phyloP scores from a whole-genome alignment of 352 stramenopile genomes.

The Peronospora tabacina region DNA sequence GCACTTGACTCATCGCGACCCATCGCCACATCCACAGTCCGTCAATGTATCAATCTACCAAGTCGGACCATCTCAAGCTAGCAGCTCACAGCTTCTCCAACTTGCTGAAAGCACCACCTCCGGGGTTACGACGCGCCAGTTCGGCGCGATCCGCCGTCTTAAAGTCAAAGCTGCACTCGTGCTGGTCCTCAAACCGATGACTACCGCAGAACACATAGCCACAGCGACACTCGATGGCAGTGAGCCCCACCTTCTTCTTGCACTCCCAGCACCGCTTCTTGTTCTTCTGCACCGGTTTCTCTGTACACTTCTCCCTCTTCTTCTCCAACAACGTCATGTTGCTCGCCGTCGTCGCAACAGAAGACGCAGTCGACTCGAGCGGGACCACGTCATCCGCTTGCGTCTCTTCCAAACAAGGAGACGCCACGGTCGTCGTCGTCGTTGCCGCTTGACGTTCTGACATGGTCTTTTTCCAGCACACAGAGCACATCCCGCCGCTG shows the following conservation, averaged over 20 bases:
- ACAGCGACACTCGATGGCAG: slow-evolving; percentile 85
- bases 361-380: slow-evolving; percentile 34
- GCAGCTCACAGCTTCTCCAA: slow-evolving; percentile 1
- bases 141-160: slow-evolving; percentile 68
- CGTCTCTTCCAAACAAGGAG: slow-evolving; percentile 14
- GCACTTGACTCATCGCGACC: slow-evolving; percentile 18
- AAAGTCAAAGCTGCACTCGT: slow-evolving; percentile 83
- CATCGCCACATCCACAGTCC: background rate
- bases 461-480: slow-evolving; percentile 84
- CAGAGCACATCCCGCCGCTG: slow-evolving; percentile 73
- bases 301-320: slow-evolving; percentile 7
- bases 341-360: slow-evolving; percentile 10
- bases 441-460: slow-evolving; percentile 62
- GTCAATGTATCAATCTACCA: background rate
- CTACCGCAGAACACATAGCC: slow-evolving; percentile 82
- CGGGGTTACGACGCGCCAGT: slow-evolving; percentile 71
- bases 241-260: slow-evolving; percentile 88
- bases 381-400: slow-evolving; percentile 11
- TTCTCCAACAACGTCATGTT: slow-evolving; percentile 51
- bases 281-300: slow-evolving; percentile 80
- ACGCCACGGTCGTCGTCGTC: slow-evolving; percentile 6
- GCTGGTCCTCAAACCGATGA: slow-evolving; percentile 85
- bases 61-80: background rate
- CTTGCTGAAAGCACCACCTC: slow-evolving; percentile 78
- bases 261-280: slow-evolving; percentile 88